Conservation (phyloP, 1,284 basidiomycete genomes). For the Somion occarium region DNA sequence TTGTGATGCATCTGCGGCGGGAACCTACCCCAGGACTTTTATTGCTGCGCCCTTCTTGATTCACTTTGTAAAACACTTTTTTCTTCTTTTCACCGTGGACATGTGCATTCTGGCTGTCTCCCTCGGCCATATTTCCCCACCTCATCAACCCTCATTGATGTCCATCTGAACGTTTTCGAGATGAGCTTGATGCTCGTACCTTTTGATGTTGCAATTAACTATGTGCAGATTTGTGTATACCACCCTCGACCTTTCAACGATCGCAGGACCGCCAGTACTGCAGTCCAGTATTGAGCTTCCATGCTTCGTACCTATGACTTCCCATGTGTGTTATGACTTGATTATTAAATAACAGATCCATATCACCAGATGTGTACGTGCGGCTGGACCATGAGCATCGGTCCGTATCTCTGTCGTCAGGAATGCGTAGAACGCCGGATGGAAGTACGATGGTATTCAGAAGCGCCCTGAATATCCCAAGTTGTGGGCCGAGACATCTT, state of each 20-base stretch:
- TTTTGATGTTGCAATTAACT: not conserved
- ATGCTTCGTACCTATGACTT: not conserved
- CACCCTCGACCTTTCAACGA: not conserved
- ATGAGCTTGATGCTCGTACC: slow-evolving; percentile 12
- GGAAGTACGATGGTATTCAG: too few species aligned
- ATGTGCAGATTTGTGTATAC: slow-evolving; percentile 5
- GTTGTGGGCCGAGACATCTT: not conserved
- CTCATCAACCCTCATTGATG: slow-evolving; percentile 7
- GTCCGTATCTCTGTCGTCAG: not conserved
- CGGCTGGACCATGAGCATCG: not conserved
- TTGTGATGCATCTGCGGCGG: not conserved
- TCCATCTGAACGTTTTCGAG: slow-evolving; percentile 4
- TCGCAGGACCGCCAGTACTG: not conserved
- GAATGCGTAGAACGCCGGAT: not conserved
- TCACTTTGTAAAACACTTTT: not conserved
- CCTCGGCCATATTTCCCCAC: slow-evolving; percentile 1
- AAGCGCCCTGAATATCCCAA: not conserved
- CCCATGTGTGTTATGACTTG: not conserved
- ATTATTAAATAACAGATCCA: not conserved
- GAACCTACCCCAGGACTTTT: slow-evolving; percentile 9
- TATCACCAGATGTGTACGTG: not conserved
- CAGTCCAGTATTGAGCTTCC: not conserved
- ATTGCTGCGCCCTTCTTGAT: not conserved
- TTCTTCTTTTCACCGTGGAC: not conserved
- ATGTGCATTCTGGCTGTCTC: not conserved